phyloP scores from a whole-genome alignment of 1,139 yeast genomes.

The Magnusiomyces sp. region DNA sequence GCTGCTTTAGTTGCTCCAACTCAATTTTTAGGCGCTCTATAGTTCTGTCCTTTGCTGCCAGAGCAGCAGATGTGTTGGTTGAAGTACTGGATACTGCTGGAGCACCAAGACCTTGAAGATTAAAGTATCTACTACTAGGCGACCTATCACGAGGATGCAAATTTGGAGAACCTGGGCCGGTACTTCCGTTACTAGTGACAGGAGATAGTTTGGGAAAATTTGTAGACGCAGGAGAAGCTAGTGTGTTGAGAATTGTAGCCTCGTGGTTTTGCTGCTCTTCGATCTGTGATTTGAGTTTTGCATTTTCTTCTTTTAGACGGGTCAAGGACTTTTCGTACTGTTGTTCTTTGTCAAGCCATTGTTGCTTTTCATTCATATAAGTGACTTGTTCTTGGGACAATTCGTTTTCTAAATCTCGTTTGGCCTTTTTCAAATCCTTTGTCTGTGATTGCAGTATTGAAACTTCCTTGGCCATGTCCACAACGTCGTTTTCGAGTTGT shows the following conservation, averaged over 20 bases:
- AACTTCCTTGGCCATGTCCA: conserved; percentile 21
- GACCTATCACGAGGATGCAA: no score
- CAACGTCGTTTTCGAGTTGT: conserved; percentile 28
- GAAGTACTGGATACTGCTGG: background rate
- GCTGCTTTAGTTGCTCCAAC: conserved; percentile 23
- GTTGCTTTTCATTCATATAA: conserved; percentile 29
- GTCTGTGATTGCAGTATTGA: conserved; percentile 19
- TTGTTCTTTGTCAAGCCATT: conserved; percentile 28
- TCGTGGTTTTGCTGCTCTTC: conserved; percentile 5
- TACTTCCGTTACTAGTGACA: no score
- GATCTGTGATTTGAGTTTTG: conserved; percentile 1
- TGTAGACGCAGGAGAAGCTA: background rate
- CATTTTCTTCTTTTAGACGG: conserved; percentile 13
- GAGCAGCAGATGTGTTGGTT: background rate
- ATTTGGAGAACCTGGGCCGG: no score
- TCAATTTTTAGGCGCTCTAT: conserved; percentile 21
- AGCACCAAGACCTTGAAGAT: no score
- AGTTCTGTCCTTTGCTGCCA: conserved; percentile 8
- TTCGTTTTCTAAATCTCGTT: conserved; percentile 22
- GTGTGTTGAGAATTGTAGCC: conserved; percentile 1
- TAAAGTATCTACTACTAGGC: no score
- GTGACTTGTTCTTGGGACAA: conserved; percentile 25
- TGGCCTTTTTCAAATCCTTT: conserved; percentile 19
- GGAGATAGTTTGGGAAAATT: no score
- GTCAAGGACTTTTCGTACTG: conserved; percentile 21